phyloP scores from a whole-genome alignment of 1,139 yeast species.

The Kurtzmaniella quercitrusa region DNA sequence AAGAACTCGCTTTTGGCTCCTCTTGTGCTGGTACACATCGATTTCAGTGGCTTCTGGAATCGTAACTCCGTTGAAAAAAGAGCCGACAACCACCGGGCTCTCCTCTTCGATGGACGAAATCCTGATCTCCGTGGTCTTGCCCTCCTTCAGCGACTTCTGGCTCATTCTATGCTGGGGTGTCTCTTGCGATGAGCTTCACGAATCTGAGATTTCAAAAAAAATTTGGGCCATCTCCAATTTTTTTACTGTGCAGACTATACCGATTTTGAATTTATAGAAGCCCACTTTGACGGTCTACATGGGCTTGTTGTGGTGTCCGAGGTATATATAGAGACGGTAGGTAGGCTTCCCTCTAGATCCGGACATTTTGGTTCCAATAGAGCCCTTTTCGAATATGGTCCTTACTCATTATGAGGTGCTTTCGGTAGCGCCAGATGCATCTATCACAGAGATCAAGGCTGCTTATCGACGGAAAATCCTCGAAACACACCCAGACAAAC shows the following conservation, averaged over 20 bases:
- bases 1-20: slow-evolving; percentile 36
- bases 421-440: slow-evolving; percentile 38
- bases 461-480: slow-evolving; percentile 64
- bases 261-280: too few relatives aligned
- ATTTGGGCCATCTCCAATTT: neutral
- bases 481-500: slow-evolving; percentile 72
- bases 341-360: too few relatives aligned
- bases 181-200: neutral
- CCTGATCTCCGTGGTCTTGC: slow-evolving; percentile 26
- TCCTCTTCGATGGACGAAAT: slow-evolving; percentile 27
- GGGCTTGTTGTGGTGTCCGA: too few relatives aligned
- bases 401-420: slow-evolving; percentile 47
- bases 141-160: slow-evolving; percentile 13
- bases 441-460: slow-evolving; percentile 38
- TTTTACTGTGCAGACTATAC: neutral
- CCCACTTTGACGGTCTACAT: too few relatives aligned
- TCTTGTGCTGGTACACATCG: slow-evolving; percentile 56
- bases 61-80: slow-evolving; percentile 71
- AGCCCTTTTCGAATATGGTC: too few relatives aligned
- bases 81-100: slow-evolving; percentile 42
- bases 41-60: slow-evolving; percentile 59
- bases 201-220: neutral
- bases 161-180: neutral
- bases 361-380: too few relatives aligned
- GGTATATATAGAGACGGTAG: too few relatives aligned